These are phyloP conservation scores for Exophiala viscosa DNA, from an alignment of 2,329 filamentous ascomycete species.

Conservation along the genomic window DNA sequence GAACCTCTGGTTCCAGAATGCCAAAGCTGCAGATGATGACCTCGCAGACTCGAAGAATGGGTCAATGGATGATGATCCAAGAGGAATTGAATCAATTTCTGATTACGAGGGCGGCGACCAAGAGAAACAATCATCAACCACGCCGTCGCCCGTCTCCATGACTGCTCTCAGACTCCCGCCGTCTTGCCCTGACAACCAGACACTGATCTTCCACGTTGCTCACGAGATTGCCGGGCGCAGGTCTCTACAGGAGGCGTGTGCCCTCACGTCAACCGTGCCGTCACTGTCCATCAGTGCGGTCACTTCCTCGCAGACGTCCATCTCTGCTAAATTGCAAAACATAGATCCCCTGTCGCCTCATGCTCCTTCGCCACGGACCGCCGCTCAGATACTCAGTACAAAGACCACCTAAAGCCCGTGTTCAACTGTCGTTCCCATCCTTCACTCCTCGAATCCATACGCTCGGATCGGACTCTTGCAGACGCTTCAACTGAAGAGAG, in stretches of 20 bases:
- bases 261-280: constrained; percentile 12
- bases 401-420: constrained; percentile 19
- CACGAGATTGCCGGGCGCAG: constrained; percentile 13
- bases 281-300: constrained; percentile 17
- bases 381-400: constrained; percentile 24
- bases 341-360: constrained; percentile 4
- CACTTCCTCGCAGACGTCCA: constrained; percentile 14
- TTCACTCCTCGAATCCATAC: constrained; percentile 12
- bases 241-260: constrained; percentile 10
- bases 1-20: too few species aligned
- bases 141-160: constrained; percentile 1
- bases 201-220: constrained; percentile 9
- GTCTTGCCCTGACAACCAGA: constrained; percentile 1
- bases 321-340: constrained; percentile 20
- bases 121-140: not conserved
- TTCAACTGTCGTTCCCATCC: constrained; percentile 17
- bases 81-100: not conserved
- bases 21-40: too few species aligned
- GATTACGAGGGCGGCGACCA: not conserved
- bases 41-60: too few species aligned
- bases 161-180: constrained; percentile 1
- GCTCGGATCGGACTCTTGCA: constrained; percentile 12
- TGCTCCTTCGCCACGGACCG: constrained; percentile 16
- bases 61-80: too few species aligned
- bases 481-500: constrained; percentile 3